Conservation (phyloP, 768 basidiomycete genomes). For the Rubroboletus satanas region DNA sequence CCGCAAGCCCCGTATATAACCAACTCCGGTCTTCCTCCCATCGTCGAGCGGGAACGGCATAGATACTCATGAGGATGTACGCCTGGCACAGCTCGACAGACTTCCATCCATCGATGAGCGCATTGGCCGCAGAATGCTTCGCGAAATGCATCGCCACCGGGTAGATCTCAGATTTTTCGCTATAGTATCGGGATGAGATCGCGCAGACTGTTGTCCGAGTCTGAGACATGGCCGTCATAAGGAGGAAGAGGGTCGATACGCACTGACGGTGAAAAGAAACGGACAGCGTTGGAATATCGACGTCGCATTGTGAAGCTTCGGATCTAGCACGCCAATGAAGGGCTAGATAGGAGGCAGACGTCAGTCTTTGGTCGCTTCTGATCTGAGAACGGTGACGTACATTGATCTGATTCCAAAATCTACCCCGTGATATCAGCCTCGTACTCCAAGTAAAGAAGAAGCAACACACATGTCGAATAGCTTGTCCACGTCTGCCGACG, state of each 20-base stretch:
- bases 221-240: background rate
- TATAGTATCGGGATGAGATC: conserved; percentile 76
- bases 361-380: background rate
- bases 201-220: conserved; percentile 60
- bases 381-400: conserved; percentile 36
- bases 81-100: conserved; percentile 89
- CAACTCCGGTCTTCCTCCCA: conserved; percentile 93
- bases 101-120: conserved; percentile 77
- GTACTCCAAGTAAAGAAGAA: background rate
- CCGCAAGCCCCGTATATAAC: conserved; percentile 84
- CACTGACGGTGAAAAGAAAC: conserved; percentile 85
- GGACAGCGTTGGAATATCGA: conserved; percentile 81
- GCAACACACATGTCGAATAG: conserved; percentile 74
- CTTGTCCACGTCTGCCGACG: conserved; percentile 72
- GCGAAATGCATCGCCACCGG: conserved; percentile 89
- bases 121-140: conserved; percentile 75
- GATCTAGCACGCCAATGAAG: conserved; percentile 75
- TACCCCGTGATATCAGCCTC: conserved; percentile 26
- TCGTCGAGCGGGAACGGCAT: conserved; percentile 70
- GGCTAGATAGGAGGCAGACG: conserved; percentile 33
- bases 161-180: conserved; percentile 78
- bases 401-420: conserved; percentile 69
- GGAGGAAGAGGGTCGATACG: conserved; percentile 29
- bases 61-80: conserved; percentile 83
- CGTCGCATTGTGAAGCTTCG: conserved; percentile 74